These are phyloP conservation scores for Phytophthora pistaciae DNA, from an alignment of 352 stramenopile species.

Conservation along the genomic window DNA sequence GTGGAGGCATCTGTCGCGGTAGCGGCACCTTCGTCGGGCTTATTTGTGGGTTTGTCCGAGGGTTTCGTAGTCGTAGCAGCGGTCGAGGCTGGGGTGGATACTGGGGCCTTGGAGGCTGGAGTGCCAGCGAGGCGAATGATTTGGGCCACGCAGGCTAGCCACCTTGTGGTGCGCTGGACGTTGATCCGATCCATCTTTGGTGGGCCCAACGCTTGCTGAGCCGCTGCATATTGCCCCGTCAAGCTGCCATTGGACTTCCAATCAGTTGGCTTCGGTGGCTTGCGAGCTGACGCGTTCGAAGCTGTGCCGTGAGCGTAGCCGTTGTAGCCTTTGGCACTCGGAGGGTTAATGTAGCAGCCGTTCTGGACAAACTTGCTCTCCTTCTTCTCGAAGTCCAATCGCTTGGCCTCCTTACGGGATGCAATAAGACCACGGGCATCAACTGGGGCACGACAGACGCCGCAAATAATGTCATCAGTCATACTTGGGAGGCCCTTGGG, in stretches of 20 bases:
- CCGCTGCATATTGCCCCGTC: constrained; percentile 26
- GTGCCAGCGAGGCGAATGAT: constrained; percentile 69
- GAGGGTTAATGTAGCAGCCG: constrained; percentile 69
- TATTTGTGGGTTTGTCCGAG: not conserved
- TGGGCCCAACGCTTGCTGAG: constrained; percentile 43
- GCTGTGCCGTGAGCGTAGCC: constrained; percentile 24
- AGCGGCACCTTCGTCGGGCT: constrained; percentile 1
- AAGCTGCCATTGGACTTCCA: constrained; percentile 29
- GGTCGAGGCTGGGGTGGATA: not conserved
- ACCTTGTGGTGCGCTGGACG: constrained; percentile 77
- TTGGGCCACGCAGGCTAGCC: constrained; percentile 69
- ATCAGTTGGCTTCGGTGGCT: constrained; percentile 23
- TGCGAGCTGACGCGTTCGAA: constrained; percentile 28
- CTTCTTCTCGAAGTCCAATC: constrained; percentile 64
- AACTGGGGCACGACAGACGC: constrained; percentile 59
- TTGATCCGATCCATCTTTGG: constrained; percentile 87
- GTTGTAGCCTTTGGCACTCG: constrained; percentile 25
- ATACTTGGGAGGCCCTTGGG: constrained; percentile 62
- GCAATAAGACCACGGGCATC: constrained; percentile 64
- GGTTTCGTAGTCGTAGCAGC: not conserved
- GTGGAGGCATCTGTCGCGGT: not conserved
- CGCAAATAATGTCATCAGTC: constrained; percentile 64
- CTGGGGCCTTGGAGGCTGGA: constrained; percentile 19
- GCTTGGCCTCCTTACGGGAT: constrained; percentile 58
- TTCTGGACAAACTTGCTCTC: constrained; percentile 68